A percentile compares a stretch with the other conserved stretches of the same genome.
Conservation (phyloP, 2,329 filamentous ascomycete species). For the Penicillium sclerotiorum region DNA sequence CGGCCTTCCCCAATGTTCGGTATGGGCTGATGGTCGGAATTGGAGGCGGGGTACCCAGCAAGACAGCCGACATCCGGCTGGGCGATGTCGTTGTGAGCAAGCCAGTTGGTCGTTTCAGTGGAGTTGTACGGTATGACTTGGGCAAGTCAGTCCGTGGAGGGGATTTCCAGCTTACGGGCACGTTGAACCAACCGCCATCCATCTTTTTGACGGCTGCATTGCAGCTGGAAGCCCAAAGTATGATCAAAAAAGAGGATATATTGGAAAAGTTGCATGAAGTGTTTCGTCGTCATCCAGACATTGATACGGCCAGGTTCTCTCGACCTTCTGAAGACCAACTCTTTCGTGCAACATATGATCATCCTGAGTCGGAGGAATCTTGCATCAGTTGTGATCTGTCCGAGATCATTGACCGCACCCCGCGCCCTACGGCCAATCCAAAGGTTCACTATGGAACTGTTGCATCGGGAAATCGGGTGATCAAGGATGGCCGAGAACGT, state of each 20-base stretch:
- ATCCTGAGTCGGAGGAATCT: neutral
- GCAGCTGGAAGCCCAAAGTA: neutral
- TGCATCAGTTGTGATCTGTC: neutral
- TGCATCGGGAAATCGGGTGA: neutral
- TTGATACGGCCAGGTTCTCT: neutral
- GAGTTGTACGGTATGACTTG: conserved; percentile 12
- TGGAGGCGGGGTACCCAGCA: conserved; percentile 21
- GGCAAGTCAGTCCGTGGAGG: neutral
- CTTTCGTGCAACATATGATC: neutral
- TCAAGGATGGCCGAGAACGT: neutral
- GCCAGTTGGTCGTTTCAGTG: conserved; percentile 2
- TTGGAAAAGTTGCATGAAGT: neutral
- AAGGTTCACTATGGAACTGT: neutral
- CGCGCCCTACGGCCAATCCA: neutral
- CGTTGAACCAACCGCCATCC: neutral
- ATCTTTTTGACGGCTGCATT: neutral
- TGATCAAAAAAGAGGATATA: neutral
- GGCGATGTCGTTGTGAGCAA: conserved; percentile 30
- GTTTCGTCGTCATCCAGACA: neutral
- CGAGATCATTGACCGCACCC: neutral
- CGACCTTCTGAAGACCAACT: neutral
- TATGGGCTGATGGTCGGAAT: conserved; percentile 26
- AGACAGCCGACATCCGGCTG: conserved; percentile 19
- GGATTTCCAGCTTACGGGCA: neutral
- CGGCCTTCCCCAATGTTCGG: conserved; percentile 19